These are phyloP conservation scores for Fusarium verrucosum DNA, from an alignment of 2,329 filamentous ascomycete species.

Conservation along the genomic window DNA sequence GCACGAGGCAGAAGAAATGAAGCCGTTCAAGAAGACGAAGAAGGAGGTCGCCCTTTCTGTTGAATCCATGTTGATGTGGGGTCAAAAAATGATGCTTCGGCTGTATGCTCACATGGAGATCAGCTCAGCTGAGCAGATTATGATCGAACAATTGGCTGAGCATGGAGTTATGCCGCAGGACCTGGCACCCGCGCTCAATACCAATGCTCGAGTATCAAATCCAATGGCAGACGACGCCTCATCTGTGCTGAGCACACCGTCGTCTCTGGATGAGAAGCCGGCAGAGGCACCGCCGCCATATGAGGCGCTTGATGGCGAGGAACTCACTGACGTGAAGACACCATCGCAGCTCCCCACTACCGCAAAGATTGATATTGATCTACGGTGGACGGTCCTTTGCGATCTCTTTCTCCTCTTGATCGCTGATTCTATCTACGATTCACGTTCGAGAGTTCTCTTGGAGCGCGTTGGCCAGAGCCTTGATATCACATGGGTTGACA, in stretches of 20 bases:
- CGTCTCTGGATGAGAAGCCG: constrained; percentile 54
- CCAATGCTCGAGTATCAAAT: constrained; percentile 92
- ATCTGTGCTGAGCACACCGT: constrained; percentile 34
- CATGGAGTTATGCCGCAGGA: constrained; percentile 89
- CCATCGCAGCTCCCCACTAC: constrained; percentile 84
- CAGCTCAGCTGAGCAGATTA: constrained; percentile 87
- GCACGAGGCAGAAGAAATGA: constrained; percentile 70
- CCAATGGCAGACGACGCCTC: constrained; percentile 72
- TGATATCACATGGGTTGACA: constrained; percentile 88
- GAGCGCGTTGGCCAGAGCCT: constrained; percentile 84
- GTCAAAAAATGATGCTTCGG: constrained; percentile 97
- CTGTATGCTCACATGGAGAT: constrained; percentile 98
- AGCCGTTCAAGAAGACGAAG: constrained; percentile 71
- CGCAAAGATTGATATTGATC: constrained; percentile 90
- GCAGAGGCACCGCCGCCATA: constrained; percentile 68
- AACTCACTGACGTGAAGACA: constrained; percentile 80
- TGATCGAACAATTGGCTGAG: constrained; percentile 96
- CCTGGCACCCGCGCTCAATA: constrained; percentile 85
- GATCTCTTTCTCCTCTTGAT: constrained; percentile 96
- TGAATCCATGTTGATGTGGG: constrained; percentile 93
- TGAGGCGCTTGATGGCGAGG: constrained; percentile 70
- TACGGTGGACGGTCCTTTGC: constrained; percentile 96
- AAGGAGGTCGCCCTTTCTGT: constrained; percentile 75
- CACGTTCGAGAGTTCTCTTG: constrained; percentile 83
- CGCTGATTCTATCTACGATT: constrained; percentile 92